A percentile compares a stretch with the other conserved stretches of the same genome.
phyloP scores from a whole-genome alignment of 352 stramenopile species.

The Peronosclerospora sorghi region DNA sequence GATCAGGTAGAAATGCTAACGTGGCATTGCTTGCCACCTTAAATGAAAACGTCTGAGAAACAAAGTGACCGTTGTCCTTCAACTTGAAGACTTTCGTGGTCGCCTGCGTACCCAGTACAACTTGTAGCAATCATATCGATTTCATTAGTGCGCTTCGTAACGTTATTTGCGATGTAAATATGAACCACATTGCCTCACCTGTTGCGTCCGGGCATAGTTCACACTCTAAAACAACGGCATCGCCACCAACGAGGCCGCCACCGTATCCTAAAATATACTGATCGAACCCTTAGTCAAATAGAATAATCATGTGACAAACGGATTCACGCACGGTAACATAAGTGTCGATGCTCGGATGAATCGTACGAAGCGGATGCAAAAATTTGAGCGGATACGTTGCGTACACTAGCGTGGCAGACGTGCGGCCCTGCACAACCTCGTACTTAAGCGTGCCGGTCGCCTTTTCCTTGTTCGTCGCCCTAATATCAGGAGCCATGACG shows the following conservation, averaged over 20 bases:
- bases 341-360: conserved; percentile 53
- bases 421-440: conserved; percentile 51
- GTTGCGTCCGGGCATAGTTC: conserved; percentile 27
- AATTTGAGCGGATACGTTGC: conserved; percentile 84
- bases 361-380: conserved; percentile 53
- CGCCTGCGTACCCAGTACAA: conserved; percentile 66
- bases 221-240: conserved; percentile 58
- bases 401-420: conserved; percentile 58
- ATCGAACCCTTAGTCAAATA: not conserved
- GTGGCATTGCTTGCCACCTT: conserved; percentile 39
- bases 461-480: not conserved
- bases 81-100: conserved; percentile 86
- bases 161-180: not conserved
- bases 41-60: conserved; percentile 46
- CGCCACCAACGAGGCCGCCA: conserved; percentile 66
- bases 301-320: not conserved
- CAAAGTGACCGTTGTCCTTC: conserved; percentile 26
- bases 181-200: too few relatives aligned
- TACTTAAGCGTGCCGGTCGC: conserved; percentile 52
- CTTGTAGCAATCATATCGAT: conserved; percentile 11
- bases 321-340: conserved; percentile 49
- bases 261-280: conserved; percentile 82
- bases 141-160: not conserved
- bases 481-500: conserved; percentile 1
- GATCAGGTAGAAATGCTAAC: conserved; percentile 64